Conservation (phyloP, 2,329 filamentous ascomycete genomes). For the Aspergillus candidus region DNA sequence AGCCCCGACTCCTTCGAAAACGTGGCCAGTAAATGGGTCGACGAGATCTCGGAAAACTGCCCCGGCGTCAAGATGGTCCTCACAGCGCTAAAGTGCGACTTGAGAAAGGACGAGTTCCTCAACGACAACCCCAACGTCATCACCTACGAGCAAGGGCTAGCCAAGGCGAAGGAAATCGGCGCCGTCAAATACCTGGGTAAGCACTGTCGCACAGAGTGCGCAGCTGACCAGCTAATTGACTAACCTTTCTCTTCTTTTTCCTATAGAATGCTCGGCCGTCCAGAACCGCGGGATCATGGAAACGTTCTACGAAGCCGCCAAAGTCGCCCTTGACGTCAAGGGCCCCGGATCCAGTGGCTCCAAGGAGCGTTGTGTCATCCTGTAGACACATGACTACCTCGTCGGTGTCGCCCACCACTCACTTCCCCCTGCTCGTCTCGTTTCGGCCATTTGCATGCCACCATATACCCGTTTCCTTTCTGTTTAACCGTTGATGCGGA, state of each 20-base stretch:
- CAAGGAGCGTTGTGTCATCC: conserved; percentile 30
- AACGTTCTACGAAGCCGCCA: conserved; percentile 94
- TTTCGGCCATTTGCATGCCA: not conserved
- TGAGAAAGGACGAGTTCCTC: conserved; percentile 70
- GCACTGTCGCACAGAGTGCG: not conserved
- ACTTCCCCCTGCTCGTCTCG: not conserved
- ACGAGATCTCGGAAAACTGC: conserved; percentile 97
- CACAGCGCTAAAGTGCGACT: conserved; percentile 92
- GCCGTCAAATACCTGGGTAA: conserved; percentile 82
- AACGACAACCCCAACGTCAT: conserved; percentile 64
- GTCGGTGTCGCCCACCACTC: conserved; percentile 5
- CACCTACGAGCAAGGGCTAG: conserved; percentile 83
- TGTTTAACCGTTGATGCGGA: not conserved
- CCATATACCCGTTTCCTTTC: conserved; percentile 12
- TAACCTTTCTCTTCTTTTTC: too few species aligned
- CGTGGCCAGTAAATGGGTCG: conserved; percentile 97
- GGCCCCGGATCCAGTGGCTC: conserved; percentile 31
- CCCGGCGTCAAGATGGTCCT: conserved; percentile 90
- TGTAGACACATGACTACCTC: conserved; percentile 17
- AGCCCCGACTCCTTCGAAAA: conserved; percentile 96
- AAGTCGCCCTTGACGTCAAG: conserved; percentile 67
- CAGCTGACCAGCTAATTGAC: conserved; percentile 7
- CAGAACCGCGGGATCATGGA: conserved; percentile 97
- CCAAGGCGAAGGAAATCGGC: conserved; percentile 84
- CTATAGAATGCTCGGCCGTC: conserved; percentile 89